These are phyloP conservation scores for Wickerhamomyces kurtzmanii DNA, from an alignment of 805 yeast species.

Conservation along the genomic window DNA sequence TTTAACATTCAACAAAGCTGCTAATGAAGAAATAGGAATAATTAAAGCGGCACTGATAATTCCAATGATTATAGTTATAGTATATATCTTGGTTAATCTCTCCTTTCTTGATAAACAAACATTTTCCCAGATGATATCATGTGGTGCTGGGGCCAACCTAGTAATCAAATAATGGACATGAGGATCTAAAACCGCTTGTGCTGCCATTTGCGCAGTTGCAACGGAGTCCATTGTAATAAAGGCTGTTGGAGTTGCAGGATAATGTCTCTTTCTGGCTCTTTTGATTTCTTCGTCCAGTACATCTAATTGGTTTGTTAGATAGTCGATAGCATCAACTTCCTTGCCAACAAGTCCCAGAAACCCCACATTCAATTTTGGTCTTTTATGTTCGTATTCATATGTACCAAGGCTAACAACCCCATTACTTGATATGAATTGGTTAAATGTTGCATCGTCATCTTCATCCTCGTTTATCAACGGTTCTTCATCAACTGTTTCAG, in stretches of 20 bases:
- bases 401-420: constrained; percentile 9
- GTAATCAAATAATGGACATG: constrained; percentile 77
- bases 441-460: constrained; percentile 1
- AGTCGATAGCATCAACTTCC: constrained; percentile 72
- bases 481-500: constrained; percentile 6
- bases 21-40: constrained; percentile 77
- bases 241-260: constrained; percentile 82
- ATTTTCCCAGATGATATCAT: constrained; percentile 89
- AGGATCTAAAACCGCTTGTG: constrained; percentile 92
- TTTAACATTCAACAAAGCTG: constrained; percentile 71
- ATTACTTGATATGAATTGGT: constrained; percentile 5
- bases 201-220: constrained; percentile 93
- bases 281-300: constrained; percentile 62
- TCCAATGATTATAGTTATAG: constrained; percentile 59
- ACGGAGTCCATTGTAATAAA: constrained; percentile 93
- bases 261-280: constrained; percentile 56
- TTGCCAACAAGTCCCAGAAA: constrained; percentile 55
- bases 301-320: constrained; percentile 59
- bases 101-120: constrained; percentile 72
- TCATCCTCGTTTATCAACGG: too few species aligned
- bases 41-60: constrained; percentile 63
- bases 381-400: constrained; percentile 19
- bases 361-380: constrained; percentile 61
- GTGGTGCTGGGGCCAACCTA: constrained; percentile 89
- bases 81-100: constrained; percentile 51